Evolutionary conservation across 2,329 filamentous ascomycete genomes (phyloP).

Genomic region (Ceratocystiopsis minuta): DNA sequence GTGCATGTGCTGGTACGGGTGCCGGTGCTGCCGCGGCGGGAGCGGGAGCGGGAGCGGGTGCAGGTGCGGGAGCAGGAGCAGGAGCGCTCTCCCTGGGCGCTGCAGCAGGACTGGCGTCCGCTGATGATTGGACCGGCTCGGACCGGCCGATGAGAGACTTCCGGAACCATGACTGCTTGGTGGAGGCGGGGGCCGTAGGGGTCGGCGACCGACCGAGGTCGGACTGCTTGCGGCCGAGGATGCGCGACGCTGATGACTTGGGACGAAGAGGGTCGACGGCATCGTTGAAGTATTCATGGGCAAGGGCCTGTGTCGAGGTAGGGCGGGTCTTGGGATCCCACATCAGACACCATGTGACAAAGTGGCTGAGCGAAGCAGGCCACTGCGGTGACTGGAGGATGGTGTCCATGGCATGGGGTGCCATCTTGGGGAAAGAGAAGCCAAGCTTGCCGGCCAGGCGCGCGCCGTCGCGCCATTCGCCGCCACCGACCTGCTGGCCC

Average conservation of each 20-base stretch:
- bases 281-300: constrained; percentile 87
- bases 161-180: constrained; percentile 92
- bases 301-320: constrained; percentile 82
- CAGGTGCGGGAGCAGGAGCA: background rate
- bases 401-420: constrained; percentile 87
- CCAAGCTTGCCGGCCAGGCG: constrained; percentile 86
- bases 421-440: constrained; percentile 99
- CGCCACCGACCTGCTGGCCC: constrained; percentile 71
- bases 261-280: constrained; percentile 80
- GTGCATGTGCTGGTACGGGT: constrained; percentile 1
- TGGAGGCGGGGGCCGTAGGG: constrained; percentile 34
- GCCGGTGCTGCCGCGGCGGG: background rate
- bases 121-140: constrained; percentile 25
- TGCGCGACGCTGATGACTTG: constrained; percentile 72
- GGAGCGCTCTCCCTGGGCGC: background rate
- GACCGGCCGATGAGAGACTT: constrained; percentile 78
- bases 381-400: constrained; percentile 82
- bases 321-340: constrained; percentile 91
- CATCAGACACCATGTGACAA: constrained; percentile 97
- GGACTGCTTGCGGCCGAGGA: constrained; percentile 79
- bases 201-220: constrained; percentile 47
- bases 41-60: background rate
- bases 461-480: constrained; percentile 93
- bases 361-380: constrained; percentile 72
- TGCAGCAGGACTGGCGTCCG: constrained; percentile 33